Evolutionary conservation across 2,329 filamentous ascomycete species (phyloP).

Genomic region (Cadophora luteo-olivacea): DNA sequence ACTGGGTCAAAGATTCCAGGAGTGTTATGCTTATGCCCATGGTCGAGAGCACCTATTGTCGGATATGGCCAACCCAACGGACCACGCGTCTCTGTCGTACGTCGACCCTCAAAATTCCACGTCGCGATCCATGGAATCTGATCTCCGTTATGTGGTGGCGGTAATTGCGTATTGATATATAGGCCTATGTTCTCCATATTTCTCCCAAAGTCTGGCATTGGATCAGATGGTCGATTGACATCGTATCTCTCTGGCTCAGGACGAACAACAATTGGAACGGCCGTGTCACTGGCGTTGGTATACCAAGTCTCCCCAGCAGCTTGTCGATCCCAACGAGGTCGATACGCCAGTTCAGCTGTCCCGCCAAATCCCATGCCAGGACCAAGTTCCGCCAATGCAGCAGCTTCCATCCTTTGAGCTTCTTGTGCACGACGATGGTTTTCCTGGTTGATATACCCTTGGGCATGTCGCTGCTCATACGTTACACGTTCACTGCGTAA

Average conservation of each 20-base stretch:
- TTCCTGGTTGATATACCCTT: not conserved
- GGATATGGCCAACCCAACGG: constrained; percentile 7
- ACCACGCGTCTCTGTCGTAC: not conserved
- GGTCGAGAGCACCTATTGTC: not conserved
- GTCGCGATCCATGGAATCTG: constrained; percentile 1
- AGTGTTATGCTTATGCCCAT: not conserved
- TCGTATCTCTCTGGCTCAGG: not conserved
- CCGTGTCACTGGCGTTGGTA: not conserved
- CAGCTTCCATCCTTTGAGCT: not conserved
- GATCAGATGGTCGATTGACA: not conserved
- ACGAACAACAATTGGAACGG: not conserved
- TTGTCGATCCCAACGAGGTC: not conserved
- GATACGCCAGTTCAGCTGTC: not conserved
- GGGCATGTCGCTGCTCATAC: not conserved
- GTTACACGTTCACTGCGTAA: not conserved
- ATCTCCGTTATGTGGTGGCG: not conserved
- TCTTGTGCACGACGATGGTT: not conserved
- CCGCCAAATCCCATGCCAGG: not conserved
- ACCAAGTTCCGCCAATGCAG: not conserved
- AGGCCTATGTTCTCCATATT: not conserved
- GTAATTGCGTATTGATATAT: not conserved
- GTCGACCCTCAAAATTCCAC: not conserved
- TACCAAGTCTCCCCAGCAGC: not conserved
- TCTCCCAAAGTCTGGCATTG: not conserved
- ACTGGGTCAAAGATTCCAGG: not conserved